These are phyloP conservation scores for Periconia digitata DNA, from an alignment of 2,329 filamentous ascomycete genomes.

Conservation along the genomic window DNA sequence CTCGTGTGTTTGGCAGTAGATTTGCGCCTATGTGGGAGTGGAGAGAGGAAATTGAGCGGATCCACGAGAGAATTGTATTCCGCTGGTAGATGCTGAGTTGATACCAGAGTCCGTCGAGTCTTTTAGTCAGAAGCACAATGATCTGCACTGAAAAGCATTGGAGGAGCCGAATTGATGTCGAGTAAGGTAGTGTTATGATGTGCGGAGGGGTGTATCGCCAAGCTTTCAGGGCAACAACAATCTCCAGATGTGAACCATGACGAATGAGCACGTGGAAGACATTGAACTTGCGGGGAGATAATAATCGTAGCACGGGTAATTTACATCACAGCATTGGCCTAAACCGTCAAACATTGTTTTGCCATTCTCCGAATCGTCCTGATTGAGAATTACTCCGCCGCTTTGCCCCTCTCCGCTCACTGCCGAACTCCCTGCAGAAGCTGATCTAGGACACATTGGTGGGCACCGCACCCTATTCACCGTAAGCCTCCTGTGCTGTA, in stretches of 20 bases:
- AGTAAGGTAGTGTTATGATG: neutral
- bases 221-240: neutral
- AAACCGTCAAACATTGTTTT: neutral
- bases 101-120: too few species aligned
- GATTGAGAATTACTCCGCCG: neutral
- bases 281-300: too few species aligned
- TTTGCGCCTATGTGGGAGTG: neutral
- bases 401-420: slow-evolving; percentile 2
- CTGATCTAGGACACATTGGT: neutral
- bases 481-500: slow-evolving; percentile 12
- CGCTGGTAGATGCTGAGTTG: too few species aligned
- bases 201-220: neutral
- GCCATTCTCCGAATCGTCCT: neutral
- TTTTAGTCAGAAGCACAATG: too few species aligned
- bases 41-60: too few species aligned
- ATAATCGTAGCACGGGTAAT: too few species aligned
- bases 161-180: neutral
- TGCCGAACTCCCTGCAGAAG: slow-evolving; percentile 2
- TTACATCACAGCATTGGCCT: too few species aligned
- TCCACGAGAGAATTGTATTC: too few species aligned
- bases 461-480: too few species aligned
- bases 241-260: neutral
- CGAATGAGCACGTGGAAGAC: neutral
- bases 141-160: too few species aligned
- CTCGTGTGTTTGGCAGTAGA: neutral